phyloP scores from a whole-genome alignment of 129 eudicot species.

The Lonicera japonica region DNA sequence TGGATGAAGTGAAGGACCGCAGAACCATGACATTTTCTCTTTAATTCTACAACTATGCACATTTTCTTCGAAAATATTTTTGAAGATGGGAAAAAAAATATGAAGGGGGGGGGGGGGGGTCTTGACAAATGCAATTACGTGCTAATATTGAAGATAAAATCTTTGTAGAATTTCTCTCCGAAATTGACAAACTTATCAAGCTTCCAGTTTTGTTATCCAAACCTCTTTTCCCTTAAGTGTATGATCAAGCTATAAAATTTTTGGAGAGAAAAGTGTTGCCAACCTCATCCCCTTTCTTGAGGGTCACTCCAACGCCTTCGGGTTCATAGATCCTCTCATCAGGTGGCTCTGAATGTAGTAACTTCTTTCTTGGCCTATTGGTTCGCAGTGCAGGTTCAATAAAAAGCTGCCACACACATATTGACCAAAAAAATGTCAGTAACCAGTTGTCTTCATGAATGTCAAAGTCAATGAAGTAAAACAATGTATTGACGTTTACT shows the following conservation, averaged over 20 bases:
- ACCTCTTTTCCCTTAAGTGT: not conserved
- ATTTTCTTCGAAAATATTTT: no score
- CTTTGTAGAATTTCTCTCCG: no score
- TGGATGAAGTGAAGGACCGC: not conserved
- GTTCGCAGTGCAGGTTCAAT: slow-evolving; percentile 73
- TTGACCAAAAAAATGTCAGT: slow-evolving; percentile 9
- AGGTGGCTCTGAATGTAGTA: slow-evolving; percentile 68
- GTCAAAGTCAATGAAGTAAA: no score
- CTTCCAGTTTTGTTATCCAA: no score
- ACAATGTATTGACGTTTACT: no score
- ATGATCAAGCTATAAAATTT: not conserved
- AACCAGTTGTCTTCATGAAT: not conserved
- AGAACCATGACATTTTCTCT: not conserved
- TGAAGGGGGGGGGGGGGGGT: no score
- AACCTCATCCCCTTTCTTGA: slow-evolving; percentile 95
- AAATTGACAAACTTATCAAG: not conserved
- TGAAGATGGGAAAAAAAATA: no score
- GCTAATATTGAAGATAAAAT: no score
- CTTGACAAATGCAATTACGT: no score
- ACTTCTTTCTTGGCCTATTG: slow-evolving; percentile 67
- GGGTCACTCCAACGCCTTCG: slow-evolving; percentile 49
- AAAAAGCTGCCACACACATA: slow-evolving; percentile 52
- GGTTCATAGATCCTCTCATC: slow-evolving; percentile 73
- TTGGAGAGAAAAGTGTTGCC: slow-evolving; percentile 3
- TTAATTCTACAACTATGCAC: not conserved